These are phyloP conservation scores for Hippophae rhamnoides DNA, from an alignment of 306 rosid species.

Conservation along the genomic window DNA sequence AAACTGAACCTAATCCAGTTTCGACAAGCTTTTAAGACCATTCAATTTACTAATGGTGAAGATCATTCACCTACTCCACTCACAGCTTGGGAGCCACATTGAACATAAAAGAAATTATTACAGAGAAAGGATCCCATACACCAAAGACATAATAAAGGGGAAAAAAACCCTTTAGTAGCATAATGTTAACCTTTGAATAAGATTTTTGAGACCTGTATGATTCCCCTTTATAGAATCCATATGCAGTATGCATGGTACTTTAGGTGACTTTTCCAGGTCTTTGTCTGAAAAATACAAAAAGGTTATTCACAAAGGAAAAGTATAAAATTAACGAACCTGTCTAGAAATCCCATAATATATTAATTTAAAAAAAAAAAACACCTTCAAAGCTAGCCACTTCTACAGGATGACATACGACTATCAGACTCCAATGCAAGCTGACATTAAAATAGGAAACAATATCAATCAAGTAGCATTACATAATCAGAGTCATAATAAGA, in stretches of 20 bases:
- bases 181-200: constrained; percentile 50
- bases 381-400: constrained; percentile 41
- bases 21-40: too few relatives aligned
- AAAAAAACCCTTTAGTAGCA: constrained; percentile 11
- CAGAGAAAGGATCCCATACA: neutral
- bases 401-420: constrained; percentile 65
- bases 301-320: constrained; percentile 8
- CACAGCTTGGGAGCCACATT: too few relatives aligned
- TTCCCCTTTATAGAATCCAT: constrained; percentile 68
- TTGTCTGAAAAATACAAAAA: constrained; percentile 26
- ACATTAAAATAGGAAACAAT: constrained; percentile 15
- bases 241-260: constrained; percentile 68
- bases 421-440: constrained; percentile 77
- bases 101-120: neutral
- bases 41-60: too few relatives aligned
- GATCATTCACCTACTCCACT: too few relatives aligned
- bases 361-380: constrained; percentile 13
- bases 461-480: neutral
- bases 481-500: neutral
- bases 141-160: neutral
- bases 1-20: too few relatives aligned
- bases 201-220: constrained; percentile 52
- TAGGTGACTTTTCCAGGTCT: constrained; percentile 30
- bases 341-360: constrained; percentile 9
- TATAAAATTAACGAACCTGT: constrained; percentile 2